phyloP scores from a whole-genome alignment of 176 grass and related monocot species.

The Oryza glumipatula region DNA sequence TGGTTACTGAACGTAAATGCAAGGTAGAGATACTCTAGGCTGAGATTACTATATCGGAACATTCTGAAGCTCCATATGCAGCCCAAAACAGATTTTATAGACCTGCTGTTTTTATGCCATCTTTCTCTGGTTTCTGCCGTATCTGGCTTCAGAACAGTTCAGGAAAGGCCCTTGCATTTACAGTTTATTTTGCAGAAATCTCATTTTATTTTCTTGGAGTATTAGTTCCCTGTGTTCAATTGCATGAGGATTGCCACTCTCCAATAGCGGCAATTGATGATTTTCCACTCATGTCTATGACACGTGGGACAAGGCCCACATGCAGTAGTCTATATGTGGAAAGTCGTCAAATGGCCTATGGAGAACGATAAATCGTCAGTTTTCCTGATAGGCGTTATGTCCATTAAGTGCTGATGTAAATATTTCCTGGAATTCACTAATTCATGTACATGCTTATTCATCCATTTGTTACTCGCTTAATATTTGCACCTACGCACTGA shows the following conservation, averaged over 20 bases:
- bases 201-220: neutral
- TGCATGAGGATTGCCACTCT: neutral
- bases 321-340: neutral
- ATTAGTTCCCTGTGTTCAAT: slow-evolving; percentile 18
- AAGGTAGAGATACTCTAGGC: neutral
- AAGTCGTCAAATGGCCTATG: neutral
- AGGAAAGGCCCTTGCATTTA: neutral
- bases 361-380: neutral
- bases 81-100: neutral
- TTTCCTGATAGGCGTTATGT: neutral
- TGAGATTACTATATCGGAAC: slow-evolving; percentile 10
- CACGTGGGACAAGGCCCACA: neutral
- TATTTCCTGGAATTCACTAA: neutral
- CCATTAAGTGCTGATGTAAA: slow-evolving; percentile 1
- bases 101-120: neutral
- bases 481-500: neutral
- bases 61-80: neutral
- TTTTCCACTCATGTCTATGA: neutral
- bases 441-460: slow-evolving; percentile 27
- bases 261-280: neutral
- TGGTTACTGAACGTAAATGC: slow-evolving; percentile 8
- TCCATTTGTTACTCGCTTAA: slow-evolving; percentile 20
- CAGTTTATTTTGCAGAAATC: neutral
- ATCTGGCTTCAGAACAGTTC: neutral
- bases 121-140: neutral